phyloP scores from a whole-genome alignment of 1,284 basidiomycete species.

The Apiotrichum mycotoxinovorans region DNA sequence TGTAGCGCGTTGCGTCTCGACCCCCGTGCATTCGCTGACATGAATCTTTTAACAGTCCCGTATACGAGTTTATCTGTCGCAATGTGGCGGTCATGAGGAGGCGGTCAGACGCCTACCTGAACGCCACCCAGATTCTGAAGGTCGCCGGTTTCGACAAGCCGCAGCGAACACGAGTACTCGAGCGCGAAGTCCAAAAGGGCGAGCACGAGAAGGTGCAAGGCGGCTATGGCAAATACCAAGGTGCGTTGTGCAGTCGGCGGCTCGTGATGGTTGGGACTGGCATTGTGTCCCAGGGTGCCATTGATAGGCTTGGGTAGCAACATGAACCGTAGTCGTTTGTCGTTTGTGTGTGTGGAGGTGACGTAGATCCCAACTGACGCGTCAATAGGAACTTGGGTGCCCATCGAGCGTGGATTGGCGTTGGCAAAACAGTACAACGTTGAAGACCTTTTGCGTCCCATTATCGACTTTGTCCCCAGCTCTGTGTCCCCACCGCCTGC shows the following conservation, averaged over 20 bases:
- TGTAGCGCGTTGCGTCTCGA: background rate
- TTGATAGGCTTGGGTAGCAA: background rate
- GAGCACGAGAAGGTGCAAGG: conserved; percentile 99
- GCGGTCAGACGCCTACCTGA: conserved; percentile 92
- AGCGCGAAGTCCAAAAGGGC: conserved; percentile 97
- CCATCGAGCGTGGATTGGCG: conserved; percentile 80
- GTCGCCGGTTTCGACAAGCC: conserved; percentile 99
- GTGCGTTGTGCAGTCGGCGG: conserved; percentile 56
- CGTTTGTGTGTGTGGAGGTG: background rate
- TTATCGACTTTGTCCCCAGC: conserved; percentile 90
- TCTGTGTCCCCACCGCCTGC: conserved; percentile 91
- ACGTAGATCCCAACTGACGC: background rate
- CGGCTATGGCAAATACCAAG: conserved; percentile 99
- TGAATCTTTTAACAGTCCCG: conserved; percentile 32
- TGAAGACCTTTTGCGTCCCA: conserved; percentile 79
- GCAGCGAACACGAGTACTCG: conserved; percentile 92
- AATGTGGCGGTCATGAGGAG: conserved; percentile 96
- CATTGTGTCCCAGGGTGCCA: too few relatives aligned
- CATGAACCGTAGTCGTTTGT: background rate
- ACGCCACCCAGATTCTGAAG: conserved; percentile 99
- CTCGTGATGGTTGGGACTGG: background rate
- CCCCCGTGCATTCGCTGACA: too few relatives aligned
- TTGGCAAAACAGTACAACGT: conserved; percentile 93
- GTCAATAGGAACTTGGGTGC: conserved; percentile 90
- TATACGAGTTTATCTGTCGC: conserved; percentile 71